phyloP scores from a whole-genome alignment of 768 basidiomycete genomes.

The Lentinula boryana region DNA sequence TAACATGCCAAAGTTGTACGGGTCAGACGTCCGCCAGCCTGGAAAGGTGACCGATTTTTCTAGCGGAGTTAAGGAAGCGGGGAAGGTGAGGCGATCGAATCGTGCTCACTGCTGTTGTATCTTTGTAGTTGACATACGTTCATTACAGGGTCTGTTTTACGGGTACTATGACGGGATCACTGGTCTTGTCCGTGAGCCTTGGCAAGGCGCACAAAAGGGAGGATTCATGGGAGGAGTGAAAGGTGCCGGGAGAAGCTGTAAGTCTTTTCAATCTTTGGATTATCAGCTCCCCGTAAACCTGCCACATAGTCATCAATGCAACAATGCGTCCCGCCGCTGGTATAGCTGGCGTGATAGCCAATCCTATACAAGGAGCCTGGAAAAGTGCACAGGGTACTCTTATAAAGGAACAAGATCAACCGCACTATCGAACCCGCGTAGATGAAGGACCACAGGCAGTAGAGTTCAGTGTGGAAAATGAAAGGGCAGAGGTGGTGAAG shows the following conservation, averaged over 20 bases:
- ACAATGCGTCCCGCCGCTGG: conserved; percentile 27
- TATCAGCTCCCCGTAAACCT: background rate
- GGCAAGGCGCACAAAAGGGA: conserved; percentile 28
- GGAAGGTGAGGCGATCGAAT: conserved; percentile 26
- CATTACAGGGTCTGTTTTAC: conserved; percentile 21
- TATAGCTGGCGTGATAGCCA: conserved; percentile 26
- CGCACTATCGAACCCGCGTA: conserved; percentile 29
- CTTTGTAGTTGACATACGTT: too few species aligned
- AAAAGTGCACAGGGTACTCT: conserved; percentile 25
- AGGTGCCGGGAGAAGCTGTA: conserved; percentile 29
- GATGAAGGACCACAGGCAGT: conserved; percentile 33
- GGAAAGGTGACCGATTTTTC: conserved; percentile 37
- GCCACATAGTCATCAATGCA: conserved; percentile 21
- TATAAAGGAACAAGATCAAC: conserved; percentile 24
- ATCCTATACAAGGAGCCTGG: conserved; percentile 27
- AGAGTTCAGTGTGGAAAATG: conserved; percentile 22
- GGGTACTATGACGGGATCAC: conserved; percentile 32
- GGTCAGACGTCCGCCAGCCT: conserved; percentile 32
- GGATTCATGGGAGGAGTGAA: conserved; percentile 29
- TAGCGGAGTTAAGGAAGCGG: conserved; percentile 41
- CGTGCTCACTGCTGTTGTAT: background rate
- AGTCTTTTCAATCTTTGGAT: conserved; percentile 5
- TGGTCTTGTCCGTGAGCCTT: conserved; percentile 25
- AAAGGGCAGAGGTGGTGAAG: conserved; percentile 26
- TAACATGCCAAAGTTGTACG: conserved; percentile 34